Evolutionary conservation across 176 grass and related monocot genomes (phyloP).

Genomic region (Typha latifolia): DNA sequence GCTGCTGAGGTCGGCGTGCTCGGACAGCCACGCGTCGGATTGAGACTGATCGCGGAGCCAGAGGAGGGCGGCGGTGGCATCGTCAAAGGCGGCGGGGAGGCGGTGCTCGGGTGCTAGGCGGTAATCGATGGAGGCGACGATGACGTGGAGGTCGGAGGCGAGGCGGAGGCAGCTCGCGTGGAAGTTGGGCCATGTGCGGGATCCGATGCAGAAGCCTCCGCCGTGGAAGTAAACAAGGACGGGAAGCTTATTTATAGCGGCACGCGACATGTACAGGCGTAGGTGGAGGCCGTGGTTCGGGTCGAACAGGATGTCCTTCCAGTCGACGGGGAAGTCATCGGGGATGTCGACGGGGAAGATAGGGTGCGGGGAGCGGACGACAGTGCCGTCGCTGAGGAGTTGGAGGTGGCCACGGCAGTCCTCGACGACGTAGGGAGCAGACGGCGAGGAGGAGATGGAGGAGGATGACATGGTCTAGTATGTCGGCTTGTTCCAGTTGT

Average conservation of each 20-base stretch:
- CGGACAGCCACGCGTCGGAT: constrained; percentile 30
- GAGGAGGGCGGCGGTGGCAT: constrained; percentile 37
- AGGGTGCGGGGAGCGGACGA: constrained; percentile 29
- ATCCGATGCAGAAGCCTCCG: constrained; percentile 48
- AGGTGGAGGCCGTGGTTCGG: constrained; percentile 13
- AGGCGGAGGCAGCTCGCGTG: constrained; percentile 32
- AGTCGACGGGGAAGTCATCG: constrained; percentile 14
- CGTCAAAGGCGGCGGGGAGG: constrained; percentile 58
- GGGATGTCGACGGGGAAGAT: constrained; percentile 29
- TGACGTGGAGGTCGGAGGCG: constrained; percentile 30
- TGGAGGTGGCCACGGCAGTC: constrained; percentile 15
- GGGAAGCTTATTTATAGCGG: constrained; percentile 13
- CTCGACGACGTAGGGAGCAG: constrained; percentile 10
- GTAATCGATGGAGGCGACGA: constrained; percentile 63
- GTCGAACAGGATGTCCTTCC: constrained; percentile 38
- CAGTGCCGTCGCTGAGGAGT: constrained; percentile 27
- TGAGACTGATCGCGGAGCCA: constrained; percentile 28
- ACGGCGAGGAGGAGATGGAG: not conserved
- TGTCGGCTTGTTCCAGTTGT: not conserved
- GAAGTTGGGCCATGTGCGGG: constrained; percentile 16
- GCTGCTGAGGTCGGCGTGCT: constrained; percentile 14
- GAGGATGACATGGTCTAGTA: not conserved
- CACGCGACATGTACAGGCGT: constrained; percentile 31
- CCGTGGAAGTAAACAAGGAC: constrained; percentile 45
- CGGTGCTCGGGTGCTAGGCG: constrained; percentile 74